A percentile compares a stretch with the other conserved stretches of the same genome.
These are phyloP conservation scores for Skeletonema costatum DNA, from an alignment of 108 stramenopile genomes.

Conservation along the genomic window DNA sequence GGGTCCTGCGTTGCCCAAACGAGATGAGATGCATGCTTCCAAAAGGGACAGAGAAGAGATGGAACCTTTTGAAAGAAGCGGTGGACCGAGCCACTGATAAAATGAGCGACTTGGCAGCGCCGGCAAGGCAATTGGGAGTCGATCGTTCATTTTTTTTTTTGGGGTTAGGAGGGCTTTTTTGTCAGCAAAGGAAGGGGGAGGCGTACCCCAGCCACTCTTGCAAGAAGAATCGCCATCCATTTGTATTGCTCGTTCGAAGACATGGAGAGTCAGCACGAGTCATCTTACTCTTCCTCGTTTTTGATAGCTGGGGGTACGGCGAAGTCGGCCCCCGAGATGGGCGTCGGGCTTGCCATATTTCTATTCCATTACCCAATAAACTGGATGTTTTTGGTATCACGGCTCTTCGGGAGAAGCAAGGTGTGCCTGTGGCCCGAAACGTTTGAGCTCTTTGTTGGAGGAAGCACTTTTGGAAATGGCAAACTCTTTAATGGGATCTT, in stretches of 20 bases:
- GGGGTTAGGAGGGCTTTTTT: conserved; percentile 78
- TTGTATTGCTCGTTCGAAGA: conserved; percentile 76
- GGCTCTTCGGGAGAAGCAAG: conserved; percentile 61
- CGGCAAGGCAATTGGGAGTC: conserved; percentile 78
- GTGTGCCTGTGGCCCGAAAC: conserved; percentile 65
- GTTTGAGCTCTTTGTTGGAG: conserved; percentile 68
- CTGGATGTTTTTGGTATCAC: conserved; percentile 84
- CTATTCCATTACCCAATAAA: conserved; percentile 73
- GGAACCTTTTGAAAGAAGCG: conserved; percentile 64
- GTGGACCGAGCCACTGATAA: conserved; percentile 71
- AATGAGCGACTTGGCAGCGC: conserved; percentile 72
- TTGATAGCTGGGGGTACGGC: conserved; percentile 92
- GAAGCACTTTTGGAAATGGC: conserved; percentile 88
- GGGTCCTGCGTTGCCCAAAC: conserved; percentile 53
- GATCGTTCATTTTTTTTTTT: conserved; percentile 91
- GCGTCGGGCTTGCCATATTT: conserved; percentile 89
- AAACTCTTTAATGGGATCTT: conserved; percentile 64
- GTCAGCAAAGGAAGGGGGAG: conserved; percentile 62
- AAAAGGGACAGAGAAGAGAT: conserved; percentile 52
- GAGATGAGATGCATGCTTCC: conserved; percentile 39
- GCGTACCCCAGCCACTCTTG: conserved; percentile 67
- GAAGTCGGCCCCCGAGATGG: conserved; percentile 91
- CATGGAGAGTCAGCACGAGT: conserved; percentile 89
- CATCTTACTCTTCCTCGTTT: conserved; percentile 87
- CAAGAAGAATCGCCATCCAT: conserved; percentile 75